A percentile compares a stretch with the other conserved stretches of the same genome.
Conservation (phyloP, 768 basidiomycete genomes). For the Boletus pseudopeckii region DNA sequence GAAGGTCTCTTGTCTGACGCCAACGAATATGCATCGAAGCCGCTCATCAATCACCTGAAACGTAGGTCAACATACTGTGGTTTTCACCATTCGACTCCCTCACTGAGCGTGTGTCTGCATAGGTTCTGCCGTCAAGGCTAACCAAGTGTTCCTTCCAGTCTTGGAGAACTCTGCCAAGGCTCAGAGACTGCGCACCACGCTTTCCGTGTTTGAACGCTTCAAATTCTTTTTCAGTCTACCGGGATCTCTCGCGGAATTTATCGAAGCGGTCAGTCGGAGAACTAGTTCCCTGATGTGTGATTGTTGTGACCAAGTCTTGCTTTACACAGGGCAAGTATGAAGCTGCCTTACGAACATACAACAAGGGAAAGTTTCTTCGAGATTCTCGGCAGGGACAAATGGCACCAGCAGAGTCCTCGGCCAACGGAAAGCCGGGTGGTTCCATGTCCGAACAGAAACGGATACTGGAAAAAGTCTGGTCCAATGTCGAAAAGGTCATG, state of each 20-base stretch:
- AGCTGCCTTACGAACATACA: constrained; percentile 90
- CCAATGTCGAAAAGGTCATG: constrained; percentile 92
- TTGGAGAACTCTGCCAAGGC: constrained; percentile 95
- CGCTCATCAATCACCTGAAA: constrained; percentile 81
- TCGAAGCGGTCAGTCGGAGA: constrained; percentile 68
- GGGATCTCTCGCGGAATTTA: constrained; percentile 79
- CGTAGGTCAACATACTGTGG: constrained; percentile 42
- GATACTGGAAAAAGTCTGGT: constrained; percentile 95
- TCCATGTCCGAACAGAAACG: constrained; percentile 80
- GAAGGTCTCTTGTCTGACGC: constrained; percentile 75
- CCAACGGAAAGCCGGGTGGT: constrained; percentile 49
- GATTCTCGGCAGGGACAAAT: constrained; percentile 88
- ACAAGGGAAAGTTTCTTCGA: constrained; percentile 90
- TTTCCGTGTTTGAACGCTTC: constrained; percentile 93
- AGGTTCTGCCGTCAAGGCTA: constrained; percentile 91
- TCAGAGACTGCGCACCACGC: constrained; percentile 84
- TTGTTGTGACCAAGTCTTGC: background rate
- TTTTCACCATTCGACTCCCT: background rate
- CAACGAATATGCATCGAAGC: constrained; percentile 79
- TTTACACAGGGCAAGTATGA: constrained; percentile 86
- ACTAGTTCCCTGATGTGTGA: background rate
- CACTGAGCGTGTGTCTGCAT: constrained; percentile 4
- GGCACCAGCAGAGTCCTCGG: constrained; percentile 61
- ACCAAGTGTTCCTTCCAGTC: constrained; percentile 94
- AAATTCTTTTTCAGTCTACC: constrained; percentile 99